These are phyloP conservation scores for Coniochaeta sp. DNA, from an alignment of 2,329 filamentous ascomycete genomes.

Conservation along the genomic window DNA sequence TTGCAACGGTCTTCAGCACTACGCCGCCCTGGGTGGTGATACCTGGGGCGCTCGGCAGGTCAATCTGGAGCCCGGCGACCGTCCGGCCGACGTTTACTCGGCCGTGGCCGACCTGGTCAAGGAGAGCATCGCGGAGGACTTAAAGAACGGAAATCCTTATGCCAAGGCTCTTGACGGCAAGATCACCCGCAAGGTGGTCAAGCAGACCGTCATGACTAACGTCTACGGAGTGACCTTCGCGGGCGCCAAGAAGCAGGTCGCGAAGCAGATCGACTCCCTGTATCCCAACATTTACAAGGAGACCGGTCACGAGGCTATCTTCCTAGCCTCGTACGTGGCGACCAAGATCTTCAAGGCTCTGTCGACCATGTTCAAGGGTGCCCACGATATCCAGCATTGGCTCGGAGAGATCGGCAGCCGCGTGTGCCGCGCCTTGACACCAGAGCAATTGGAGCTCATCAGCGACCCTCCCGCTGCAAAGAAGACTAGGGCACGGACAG, in stretches of 20 bases:
- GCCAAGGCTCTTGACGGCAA: constrained; percentile 66
- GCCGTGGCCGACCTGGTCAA: constrained; percentile 87
- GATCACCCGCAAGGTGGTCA: constrained; percentile 93
- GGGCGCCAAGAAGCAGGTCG: constrained; percentile 84
- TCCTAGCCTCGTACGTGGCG: constrained; percentile 68
- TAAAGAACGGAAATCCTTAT: constrained; percentile 44
- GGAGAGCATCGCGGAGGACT: constrained; percentile 61
- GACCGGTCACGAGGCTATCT: constrained; percentile 36
- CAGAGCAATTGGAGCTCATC: constrained; percentile 68
- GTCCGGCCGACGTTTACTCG: constrained; percentile 90
- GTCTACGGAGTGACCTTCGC: constrained; percentile 97
- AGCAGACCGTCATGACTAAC: constrained; percentile 99
- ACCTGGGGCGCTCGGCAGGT: constrained; percentile 82
- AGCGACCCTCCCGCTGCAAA: constrained; percentile 22
- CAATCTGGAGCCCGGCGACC: constrained; percentile 82
- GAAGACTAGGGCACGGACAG: constrained; percentile 4
- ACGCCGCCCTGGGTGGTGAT: constrained; percentile 91
- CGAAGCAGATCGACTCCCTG: constrained; percentile 68
- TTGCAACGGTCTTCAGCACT: constrained; percentile 96
- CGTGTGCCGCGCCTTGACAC: constrained; percentile 72
- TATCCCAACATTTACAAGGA: constrained; percentile 58
- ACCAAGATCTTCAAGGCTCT: constrained; percentile 80
- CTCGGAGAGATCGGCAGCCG: constrained; percentile 82
- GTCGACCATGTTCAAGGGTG: constrained; percentile 83
- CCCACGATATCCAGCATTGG: constrained; percentile 94